Evolutionary conservation across 257 asterid species (phyloP).

Genomic region (Thymus quinquecostatus): DNA sequence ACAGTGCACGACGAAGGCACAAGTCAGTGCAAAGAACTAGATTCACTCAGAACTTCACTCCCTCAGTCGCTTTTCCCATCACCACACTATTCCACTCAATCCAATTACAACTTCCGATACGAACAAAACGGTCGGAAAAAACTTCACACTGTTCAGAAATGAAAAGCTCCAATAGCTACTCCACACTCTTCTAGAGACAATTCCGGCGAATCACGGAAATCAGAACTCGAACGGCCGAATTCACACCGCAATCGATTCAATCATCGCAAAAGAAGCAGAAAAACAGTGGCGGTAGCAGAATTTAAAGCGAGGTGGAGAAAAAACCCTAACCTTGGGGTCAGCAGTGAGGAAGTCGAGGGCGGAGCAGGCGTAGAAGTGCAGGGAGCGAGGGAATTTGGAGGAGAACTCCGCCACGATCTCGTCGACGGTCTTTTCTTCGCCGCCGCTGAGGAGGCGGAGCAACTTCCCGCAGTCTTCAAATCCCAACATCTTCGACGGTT

Average conservation of each 20-base stretch:
- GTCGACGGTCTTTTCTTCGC: constrained; percentile 64
- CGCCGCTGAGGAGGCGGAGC: constrained; percentile 61
- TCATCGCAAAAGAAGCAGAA: neutral
- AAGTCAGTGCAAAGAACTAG: constrained; percentile 11
- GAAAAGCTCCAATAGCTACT: constrained; percentile 22
- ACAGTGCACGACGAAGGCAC: neutral
- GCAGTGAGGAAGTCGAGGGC: constrained; percentile 69
- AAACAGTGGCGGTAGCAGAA: neutral
- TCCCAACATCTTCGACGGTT: constrained; percentile 48
- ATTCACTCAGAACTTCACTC: constrained; percentile 13
- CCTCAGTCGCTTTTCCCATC: constrained; percentile 9
- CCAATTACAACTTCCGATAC: constrained; percentile 21
- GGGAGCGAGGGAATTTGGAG: constrained; percentile 53
- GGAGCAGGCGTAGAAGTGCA: constrained; percentile 64
- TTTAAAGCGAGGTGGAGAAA: neutral
- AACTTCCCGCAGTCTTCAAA: constrained; percentile 62
- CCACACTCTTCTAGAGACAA: constrained; percentile 16
- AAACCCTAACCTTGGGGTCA: constrained; percentile 61
- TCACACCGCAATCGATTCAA: constrained; percentile 9
- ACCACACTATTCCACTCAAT: neutral
- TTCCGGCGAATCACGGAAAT: constrained; percentile 2
- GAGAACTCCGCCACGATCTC: constrained; percentile 68
- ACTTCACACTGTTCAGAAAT: neutral
- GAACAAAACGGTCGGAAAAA: constrained; percentile 2
- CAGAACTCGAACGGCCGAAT: constrained; percentile 4